Conservation (phyloP, 2,329 filamentous ascomycete genomes). For the Neofusicoccum sp. region DNA sequence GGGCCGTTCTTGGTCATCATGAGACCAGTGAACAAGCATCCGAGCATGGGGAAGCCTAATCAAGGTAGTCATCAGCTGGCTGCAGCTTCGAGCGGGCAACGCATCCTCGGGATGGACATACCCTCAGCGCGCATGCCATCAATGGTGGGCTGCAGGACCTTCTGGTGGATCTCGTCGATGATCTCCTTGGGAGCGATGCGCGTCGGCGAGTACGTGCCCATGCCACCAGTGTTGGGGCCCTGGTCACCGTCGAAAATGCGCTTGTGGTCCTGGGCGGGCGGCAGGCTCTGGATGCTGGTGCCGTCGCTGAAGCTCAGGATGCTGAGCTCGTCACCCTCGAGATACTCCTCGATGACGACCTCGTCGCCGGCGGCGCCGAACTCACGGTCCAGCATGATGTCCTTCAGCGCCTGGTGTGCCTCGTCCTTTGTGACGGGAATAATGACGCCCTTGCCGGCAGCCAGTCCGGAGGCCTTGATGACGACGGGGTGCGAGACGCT, state of each 20-base stretch:
- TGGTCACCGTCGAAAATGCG: conserved; percentile 85
- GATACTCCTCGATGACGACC: conserved; percentile 92
- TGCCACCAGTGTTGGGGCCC: conserved; percentile 93
- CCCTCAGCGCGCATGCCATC: conserved; percentile 82
- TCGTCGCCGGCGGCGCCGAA: conserved; percentile 86
- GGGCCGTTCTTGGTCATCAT: conserved; percentile 85
- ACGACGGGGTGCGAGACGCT: conserved; percentile 51
- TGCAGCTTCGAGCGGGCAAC: not conserved
- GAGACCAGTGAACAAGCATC: conserved; percentile 82
- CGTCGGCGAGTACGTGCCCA: conserved; percentile 92
- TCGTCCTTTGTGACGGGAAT: conserved; percentile 80
- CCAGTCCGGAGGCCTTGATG: conserved; percentile 90
- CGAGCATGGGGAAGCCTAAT: conserved; percentile 48
- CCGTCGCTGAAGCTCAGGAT: conserved; percentile 92
- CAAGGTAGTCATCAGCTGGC: not conserved
- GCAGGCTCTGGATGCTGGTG: conserved; percentile 75
- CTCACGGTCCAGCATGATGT: conserved; percentile 85
- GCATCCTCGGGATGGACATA: conserved; percentile 21
- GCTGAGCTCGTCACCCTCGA: conserved; percentile 88
- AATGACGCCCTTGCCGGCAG: conserved; percentile 93
- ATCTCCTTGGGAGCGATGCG: conserved; percentile 55
- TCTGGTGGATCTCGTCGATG: conserved; percentile 73
- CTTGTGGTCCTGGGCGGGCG: conserved; percentile 96
- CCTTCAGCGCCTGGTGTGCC: conserved; percentile 74
- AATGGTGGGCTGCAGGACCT: conserved; percentile 85